Base-by-base conservation (phyloP, 345 rosid genomes). In the Garcia nutans region DNA sequence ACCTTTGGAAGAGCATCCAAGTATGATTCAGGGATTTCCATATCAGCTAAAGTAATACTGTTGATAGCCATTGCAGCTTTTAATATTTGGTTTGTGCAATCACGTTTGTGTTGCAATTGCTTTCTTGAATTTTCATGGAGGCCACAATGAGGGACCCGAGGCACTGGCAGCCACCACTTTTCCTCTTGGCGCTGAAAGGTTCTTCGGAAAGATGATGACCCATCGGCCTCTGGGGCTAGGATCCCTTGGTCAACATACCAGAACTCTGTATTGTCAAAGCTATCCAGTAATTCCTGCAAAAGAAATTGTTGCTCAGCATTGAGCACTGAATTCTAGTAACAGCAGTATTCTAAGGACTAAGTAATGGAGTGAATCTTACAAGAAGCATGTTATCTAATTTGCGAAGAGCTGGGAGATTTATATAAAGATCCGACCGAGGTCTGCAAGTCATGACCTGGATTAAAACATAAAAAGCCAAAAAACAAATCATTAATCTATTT, bases 21-120 rank as follows among this genome's bases (percentile, higher is more conserved):
- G 78, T 84, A 96, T 8, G 96, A 89, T 58, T 93, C 90, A 10
- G 99, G 99, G 75, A 96, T 85, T 70, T 92, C 97, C 97, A 93
- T 96, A 28, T 93, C 99, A 45, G 86, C 85, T 73, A 93, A 80
- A 47, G 98, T 82, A 75, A 83, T 82, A 75, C 89, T 87, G 84
- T 96, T 96, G 84, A 96, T 96, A 41, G 99, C 98, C 98, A 96
- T 91, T 41, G 97, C 95, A 75, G 98, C 99, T 82, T 96, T 96
- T 19, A 96, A 81, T 80, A 96, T 96, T 86, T 96, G 98, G 80
- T 89, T 96, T n/a, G 98, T 86, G 83, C 94, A 89, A 80, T 96
- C 99, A 6, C 97, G 91, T 79, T 81, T 93, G 84, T 96, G 97
- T 80, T 91, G 97, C 84, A 96, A 77, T 74, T 91, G 86, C 85